Conservation (phyloP, 2,329 filamentous ascomycete species). For the Thelonectria discophora region DNA sequence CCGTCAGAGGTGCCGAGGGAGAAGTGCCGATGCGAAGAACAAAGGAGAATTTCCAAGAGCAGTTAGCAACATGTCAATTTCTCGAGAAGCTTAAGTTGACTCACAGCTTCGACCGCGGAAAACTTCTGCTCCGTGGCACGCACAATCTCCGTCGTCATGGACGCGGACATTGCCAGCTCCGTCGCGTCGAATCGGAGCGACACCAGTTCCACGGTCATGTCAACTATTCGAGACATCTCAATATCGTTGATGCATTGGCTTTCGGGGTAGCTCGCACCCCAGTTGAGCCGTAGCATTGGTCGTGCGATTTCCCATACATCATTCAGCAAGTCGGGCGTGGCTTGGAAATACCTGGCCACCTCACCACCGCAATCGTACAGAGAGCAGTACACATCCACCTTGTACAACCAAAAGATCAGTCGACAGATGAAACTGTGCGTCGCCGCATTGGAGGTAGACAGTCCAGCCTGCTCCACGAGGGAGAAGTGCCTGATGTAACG, state of each 20-base stretch:
- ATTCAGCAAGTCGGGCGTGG: background rate
- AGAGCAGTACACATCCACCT: constrained; percentile 4
- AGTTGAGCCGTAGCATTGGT: constrained; percentile 6
- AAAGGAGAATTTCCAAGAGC: background rate
- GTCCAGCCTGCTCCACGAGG: background rate
- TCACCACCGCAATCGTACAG: constrained; percentile 1
- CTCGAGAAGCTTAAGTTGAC: background rate
- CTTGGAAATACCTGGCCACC: constrained; percentile 2
- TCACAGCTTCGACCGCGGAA: background rate
- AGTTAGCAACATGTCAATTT: background rate
- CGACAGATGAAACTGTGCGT: constrained; percentile 3
- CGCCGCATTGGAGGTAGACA: background rate
- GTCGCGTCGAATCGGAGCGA: constrained; percentile 1
- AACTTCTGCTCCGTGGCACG: background rate
- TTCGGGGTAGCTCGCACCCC: constrained; percentile 1
- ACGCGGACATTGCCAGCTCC: background rate
- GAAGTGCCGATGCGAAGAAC: background rate
- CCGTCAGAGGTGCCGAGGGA: background rate
- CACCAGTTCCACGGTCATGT: constrained; percentile 7
- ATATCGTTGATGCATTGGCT: background rate
- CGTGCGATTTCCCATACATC: constrained; percentile 4
- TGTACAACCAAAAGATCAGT: constrained; percentile 11
- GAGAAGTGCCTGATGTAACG: background rate
- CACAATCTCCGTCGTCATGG: background rate
- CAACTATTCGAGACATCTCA: constrained; percentile 1